Conservation (phyloP, 176 grass and related monocot species). For the Avena sativa region DNA sequence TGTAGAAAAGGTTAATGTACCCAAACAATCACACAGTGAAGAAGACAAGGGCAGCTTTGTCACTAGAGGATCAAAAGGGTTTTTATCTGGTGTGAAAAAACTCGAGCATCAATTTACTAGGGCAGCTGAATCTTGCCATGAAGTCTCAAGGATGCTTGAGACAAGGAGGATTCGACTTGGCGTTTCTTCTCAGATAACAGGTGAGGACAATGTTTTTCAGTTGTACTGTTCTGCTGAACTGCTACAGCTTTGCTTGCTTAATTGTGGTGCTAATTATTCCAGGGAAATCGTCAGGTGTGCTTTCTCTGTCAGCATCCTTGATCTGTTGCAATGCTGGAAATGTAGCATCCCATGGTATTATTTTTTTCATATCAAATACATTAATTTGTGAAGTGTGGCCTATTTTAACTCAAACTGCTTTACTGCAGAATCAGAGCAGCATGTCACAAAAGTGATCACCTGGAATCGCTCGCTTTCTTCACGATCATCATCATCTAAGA, state of each 20-base stretch:
- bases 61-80: conserved; percentile 52
- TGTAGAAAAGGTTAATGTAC: conserved; percentile 28
- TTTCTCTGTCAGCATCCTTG: conserved; percentile 42
- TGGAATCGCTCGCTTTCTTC: conserved; percentile 69
- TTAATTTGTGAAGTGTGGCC: background rate
- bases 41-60: conserved; percentile 40
- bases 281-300: conserved; percentile 47
- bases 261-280: conserved; percentile 18
- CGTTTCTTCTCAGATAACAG: conserved; percentile 52
- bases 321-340: conserved; percentile 50
- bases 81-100: conserved; percentile 55
- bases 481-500: conserved; percentile 58
- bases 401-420: conserved; percentile 27
- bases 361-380: background rate
- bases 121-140: conserved; percentile 63
- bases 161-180: conserved; percentile 55
- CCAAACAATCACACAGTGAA: conserved; percentile 28
- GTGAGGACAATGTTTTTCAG: conserved; percentile 32
- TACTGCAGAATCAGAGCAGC: conserved; percentile 51
- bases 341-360: conserved; percentile 51
- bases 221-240: background rate
- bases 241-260: background rate
- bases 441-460: conserved; percentile 55
- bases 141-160: conserved; percentile 75
- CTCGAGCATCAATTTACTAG: conserved; percentile 64